phyloP scores from a whole-genome alignment of 2,329 filamentous ascomycete genomes.

The Exophiala lecanii-corni region DNA sequence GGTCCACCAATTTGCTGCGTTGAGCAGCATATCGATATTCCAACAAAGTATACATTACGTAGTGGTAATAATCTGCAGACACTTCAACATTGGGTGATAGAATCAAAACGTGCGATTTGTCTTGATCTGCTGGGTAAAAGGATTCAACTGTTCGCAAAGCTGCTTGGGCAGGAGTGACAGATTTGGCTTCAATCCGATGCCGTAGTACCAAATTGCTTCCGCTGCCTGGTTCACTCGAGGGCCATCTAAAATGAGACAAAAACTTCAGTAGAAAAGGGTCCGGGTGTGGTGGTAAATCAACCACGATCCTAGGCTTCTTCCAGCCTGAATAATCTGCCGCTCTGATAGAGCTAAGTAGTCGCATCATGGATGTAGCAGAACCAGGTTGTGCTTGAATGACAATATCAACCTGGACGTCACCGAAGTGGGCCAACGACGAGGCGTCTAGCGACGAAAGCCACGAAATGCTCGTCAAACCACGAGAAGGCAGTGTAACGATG shows the following conservation, averaged over 20 bases:
- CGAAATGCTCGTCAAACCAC: conserved; percentile 60
- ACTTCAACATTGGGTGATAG: conserved; percentile 78
- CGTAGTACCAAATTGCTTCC: conserved; percentile 59
- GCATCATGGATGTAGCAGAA: conserved; percentile 30
- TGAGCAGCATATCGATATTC: conserved; percentile 67
- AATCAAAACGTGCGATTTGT: conserved; percentile 71
- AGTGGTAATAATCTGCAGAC: conserved; percentile 77
- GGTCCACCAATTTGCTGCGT: conserved; percentile 40
- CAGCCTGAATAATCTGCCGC: conserved; percentile 70
- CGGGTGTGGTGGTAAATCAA: conserved; percentile 71
- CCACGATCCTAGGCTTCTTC: conserved; percentile 67
- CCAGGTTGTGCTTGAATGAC: conserved; percentile 62
- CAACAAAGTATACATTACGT: conserved; percentile 71
- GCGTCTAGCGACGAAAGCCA: conserved; percentile 61
- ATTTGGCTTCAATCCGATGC: conserved; percentile 63
- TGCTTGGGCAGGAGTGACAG: conserved; percentile 62
- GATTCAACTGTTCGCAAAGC: conserved; percentile 75
- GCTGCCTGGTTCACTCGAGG: conserved; percentile 48
- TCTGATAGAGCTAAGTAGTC: conserved; percentile 71
- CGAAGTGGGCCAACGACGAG: conserved; percentile 59
- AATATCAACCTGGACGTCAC: conserved; percentile 73
- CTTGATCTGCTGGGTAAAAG: conserved; percentile 69
- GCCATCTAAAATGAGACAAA: conserved; percentile 64
- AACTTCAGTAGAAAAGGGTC: conserved; percentile 62
- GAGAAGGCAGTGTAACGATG: conserved; percentile 68